Evolutionary conservation across 2,329 filamentous ascomycete genomes (phyloP).

Genomic region (Leptographium procerum): DNA sequence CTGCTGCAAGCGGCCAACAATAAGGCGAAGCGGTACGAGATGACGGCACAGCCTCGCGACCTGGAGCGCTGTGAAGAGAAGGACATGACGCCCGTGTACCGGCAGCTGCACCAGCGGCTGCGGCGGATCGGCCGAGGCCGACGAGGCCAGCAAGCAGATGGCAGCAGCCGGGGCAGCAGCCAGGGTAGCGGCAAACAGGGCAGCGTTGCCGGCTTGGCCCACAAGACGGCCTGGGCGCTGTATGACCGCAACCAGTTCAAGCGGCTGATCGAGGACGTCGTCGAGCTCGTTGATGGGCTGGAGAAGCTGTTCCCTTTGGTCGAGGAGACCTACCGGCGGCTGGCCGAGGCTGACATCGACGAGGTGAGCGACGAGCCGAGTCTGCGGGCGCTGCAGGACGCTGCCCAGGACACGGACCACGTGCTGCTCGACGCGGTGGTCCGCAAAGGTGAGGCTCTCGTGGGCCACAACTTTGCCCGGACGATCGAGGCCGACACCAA

Average conservation of each 20-base stretch:
- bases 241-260: not conserved
- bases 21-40: not conserved
- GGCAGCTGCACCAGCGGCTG: not conserved
- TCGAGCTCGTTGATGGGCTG: not conserved
- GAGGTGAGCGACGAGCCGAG: not conserved
- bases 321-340: not conserved
- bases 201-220: no score
- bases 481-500: not conserved
- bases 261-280: not conserved
- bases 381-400: not conserved
- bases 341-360: not conserved
- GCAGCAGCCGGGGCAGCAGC: no score
- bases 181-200: no score
- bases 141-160: not conserved
- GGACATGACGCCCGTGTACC: not conserved
- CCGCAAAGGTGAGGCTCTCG: not conserved
- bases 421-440: not conserved
- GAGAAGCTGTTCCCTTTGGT: not conserved
- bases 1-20: not conserved
- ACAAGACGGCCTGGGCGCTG: not conserved
- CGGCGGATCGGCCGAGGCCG: not conserved
- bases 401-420: not conserved
- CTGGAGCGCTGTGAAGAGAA: not conserved
- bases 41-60: not conserved
- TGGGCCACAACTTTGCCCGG: not conserved